Evolutionary conservation across 2,329 filamentous ascomycete species (phyloP).

Genomic region (Aspergillus pseudoglaucus): DNA sequence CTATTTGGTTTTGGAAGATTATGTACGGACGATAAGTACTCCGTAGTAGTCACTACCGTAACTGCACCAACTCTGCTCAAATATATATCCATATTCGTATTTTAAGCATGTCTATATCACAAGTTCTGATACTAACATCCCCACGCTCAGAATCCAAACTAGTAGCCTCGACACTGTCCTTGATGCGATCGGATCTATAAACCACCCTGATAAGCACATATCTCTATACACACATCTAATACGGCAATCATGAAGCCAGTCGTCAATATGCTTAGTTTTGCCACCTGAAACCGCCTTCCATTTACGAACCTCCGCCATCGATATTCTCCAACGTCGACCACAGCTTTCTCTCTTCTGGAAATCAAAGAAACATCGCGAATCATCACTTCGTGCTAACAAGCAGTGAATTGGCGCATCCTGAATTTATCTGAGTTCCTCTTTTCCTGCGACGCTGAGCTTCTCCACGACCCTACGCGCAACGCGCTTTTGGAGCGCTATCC

Average conservation of each 20-base stretch:
- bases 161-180: background rate
- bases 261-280: background rate
- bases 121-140: no score
- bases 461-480: slow-evolving; percentile 10
- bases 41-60: no score
- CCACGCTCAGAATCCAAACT: no score
- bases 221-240: no score
- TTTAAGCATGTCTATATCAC: no score
- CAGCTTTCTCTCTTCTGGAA: background rate
- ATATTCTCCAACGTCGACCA: background rate
- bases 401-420: background rate
- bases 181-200: background rate
- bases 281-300: background rate
- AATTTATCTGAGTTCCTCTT: background rate
- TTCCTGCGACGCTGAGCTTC: background rate
- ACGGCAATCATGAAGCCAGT: no score
- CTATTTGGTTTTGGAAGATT: no score
- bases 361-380: background rate
- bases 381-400: background rate
- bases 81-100: no score
- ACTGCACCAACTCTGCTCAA: no score
- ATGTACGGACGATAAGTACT: no score
- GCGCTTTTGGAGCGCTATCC: slow-evolving; percentile 12
- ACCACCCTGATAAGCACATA: no score
- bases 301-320: background rate